Base-by-base conservation (phyloP, 1,139 yeast species). In the Pichia sp. region DNA sequence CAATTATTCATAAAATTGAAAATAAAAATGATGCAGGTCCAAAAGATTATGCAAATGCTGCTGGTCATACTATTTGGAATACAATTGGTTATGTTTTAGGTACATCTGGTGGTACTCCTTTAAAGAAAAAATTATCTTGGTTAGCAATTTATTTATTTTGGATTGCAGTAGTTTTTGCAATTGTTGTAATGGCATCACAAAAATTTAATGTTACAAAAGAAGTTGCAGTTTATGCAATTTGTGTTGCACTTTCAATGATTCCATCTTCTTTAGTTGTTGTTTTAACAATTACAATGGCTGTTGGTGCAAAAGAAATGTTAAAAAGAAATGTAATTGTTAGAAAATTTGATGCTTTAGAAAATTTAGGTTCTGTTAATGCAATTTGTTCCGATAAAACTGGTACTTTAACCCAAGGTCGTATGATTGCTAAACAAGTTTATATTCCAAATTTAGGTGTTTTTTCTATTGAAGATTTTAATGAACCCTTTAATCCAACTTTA, bases 311-410 rank as follows among this genome's bases (percentile, higher is more conserved):
- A 55, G 83, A 79, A 16, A 85, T 85, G 94, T 83, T 80, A 35
- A 63, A 67, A 40, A 74, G 82, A 57, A 70, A 82, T 57, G 94
- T 85, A 32, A 80, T 85, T 64, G 89, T 85, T 22, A 72, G 94
- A 57, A 84, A 82, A 56, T 70, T 85, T 49, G 92, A 84, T 59
- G 82, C 94, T 2, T 70, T 84, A 40, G 94, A 84, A 60, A 89
- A 89, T 26, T 69, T 84, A 38, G 94, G 94, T 26, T 84, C 90
- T 28, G 82, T 84, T 47, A 80, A 82, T 59, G 90, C 83, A 58
- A 82, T 84, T 56, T 84, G 94, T 63, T 83, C 90, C 2, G 94
- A 84, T 66, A 84, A 84, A 60, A 84, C 94, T 8, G 94, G 92
- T 51, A 84, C 94, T 30, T 69, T 84, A 52, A 84, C 94, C 4